Conservation (phyloP, 352 stramenopile species). For the Phytopythium sindhum region DNA sequence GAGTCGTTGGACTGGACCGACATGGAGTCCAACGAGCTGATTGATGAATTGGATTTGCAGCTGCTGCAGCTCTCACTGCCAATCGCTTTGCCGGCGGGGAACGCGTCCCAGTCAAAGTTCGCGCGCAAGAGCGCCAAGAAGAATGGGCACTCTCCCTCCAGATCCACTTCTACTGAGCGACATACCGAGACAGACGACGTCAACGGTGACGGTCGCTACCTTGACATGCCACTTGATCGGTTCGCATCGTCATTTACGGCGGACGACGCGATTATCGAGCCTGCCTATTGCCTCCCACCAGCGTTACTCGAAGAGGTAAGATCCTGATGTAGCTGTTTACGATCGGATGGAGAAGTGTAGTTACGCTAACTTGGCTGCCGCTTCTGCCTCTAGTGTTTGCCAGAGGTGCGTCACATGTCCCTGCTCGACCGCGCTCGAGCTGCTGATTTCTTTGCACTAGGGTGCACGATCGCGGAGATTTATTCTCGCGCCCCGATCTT, state of each 20-base stretch:
- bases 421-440: constrained; percentile 31
- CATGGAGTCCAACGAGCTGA: constrained; percentile 9
- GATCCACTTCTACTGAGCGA: not conserved
- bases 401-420: constrained; percentile 16
- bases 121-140: constrained; percentile 4
- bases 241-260: not conserved
- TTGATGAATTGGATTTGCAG: constrained; percentile 58
- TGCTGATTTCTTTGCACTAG: constrained; percentile 59
- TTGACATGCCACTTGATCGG: constrained; percentile 4
- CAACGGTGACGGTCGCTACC: not conserved
- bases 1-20: constrained; percentile 10
- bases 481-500: constrained; percentile 61
- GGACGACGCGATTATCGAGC: constrained; percentile 43
- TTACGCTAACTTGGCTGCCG: not conserved
- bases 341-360: not conserved
- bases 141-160: not conserved
- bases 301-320: constrained; percentile 11
- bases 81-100: constrained; percentile 30
- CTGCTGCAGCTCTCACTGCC: constrained; percentile 48
- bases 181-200: not conserved
- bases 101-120: constrained; percentile 7
- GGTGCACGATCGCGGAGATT: constrained; percentile 66
- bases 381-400: constrained; percentile 12
- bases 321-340: not conserved
- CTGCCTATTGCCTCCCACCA: constrained; percentile 27